Base-by-base conservation (phyloP, 2,329 filamentous ascomycete genomes). In the Phialocephala sp. region DNA sequence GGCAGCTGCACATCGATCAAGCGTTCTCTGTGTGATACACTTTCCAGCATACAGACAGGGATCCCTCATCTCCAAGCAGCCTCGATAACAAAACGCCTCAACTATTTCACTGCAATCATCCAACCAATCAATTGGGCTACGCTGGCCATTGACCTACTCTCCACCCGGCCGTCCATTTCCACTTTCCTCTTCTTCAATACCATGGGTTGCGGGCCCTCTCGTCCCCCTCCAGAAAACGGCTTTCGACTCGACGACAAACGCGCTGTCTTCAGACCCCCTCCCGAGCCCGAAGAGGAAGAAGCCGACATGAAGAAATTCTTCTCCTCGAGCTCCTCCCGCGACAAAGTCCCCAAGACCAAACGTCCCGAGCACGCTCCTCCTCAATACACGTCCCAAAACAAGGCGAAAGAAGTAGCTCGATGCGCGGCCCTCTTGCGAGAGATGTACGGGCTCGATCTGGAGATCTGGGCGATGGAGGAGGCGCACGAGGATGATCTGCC, bases 211-310 rank as follows among this genome's bases (percentile, higher is more conserved):
- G 56, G 56, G 8, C 36, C 37, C 18, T 59, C 56, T 45, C 56
- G 56, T 12, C 56, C 56, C 24, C 56, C 56, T 18, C 56, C 56
- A 43, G 56, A 59, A 41, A 43, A 59, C 56, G 56, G 56, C 9
- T 59, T 59, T 37, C 36, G 45, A 32, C 56, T 59, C 56, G 56
- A 59, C 56, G 37, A 59, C 35, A 59, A 43, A 59, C 56, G 56
- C 24, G 22, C 56, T 14, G 24, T 56, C 39, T 56, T 54, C 47
- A 4, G 47, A 12, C 47, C 45, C 22, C 59, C 45, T 56, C 36
- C 47, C 20, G 2, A 41, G 2, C 27, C 45, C 14, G 35, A 39
- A 35, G 8, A 12, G 4, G 32, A 41, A 8, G 45, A 41, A 2
- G 8, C 35, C 18, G 35, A 39, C 41, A 62, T 43, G 24, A 54